These are phyloP conservation scores for Hyphopichia burtonii DNA, from an alignment of 1,139 yeast species.

Conservation along the genomic window DNA sequence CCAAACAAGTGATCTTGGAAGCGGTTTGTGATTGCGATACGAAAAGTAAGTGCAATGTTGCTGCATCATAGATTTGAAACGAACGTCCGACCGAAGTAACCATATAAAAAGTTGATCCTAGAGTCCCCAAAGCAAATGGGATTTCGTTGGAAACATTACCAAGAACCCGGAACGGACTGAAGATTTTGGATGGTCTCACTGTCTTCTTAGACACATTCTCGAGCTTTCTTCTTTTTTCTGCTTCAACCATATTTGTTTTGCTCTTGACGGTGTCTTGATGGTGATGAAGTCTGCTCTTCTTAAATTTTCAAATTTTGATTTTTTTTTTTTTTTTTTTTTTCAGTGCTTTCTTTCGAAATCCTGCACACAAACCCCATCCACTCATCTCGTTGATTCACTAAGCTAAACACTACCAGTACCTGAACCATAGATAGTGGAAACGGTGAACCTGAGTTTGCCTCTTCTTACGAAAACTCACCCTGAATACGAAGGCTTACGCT, in stretches of 20 bases:
- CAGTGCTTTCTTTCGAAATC: neutral
- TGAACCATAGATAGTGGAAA: too few species aligned
- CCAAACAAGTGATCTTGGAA: slow-evolving; percentile 63
- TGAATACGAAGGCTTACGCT: too few species aligned
- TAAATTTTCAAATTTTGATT: slow-evolving; percentile 5
- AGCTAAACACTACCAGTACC: too few species aligned
- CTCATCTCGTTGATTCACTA: neutral
- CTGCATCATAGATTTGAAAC: slow-evolving; percentile 92
- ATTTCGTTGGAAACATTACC: slow-evolving; percentile 76
- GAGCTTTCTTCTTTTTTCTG: slow-evolving; percentile 33
- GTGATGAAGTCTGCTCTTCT: neutral
- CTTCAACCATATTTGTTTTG: slow-evolving; percentile 26
- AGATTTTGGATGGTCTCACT: slow-evolving; percentile 30
- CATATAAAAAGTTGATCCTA: slow-evolving; percentile 84
- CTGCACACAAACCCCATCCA: slow-evolving; percentile 2
- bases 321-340: neutral
- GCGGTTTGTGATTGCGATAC: slow-evolving; percentile 82
- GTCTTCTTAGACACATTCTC: slow-evolving; percentile 6
- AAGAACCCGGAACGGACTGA: slow-evolving; percentile 46
- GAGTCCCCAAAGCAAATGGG: slow-evolving; percentile 85
- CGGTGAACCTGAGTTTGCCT: too few species aligned
- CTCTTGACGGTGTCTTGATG: neutral
- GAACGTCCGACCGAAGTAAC: slow-evolving; percentile 89
- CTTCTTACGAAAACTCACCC: too few species aligned
- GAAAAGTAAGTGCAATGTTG: slow-evolving; percentile 79